A percentile compares a stretch with the other conserved stretches of the same genome.
These are phyloP conservation scores for Zarea fungicola DNA, from an alignment of 2,329 filamentous ascomycete genomes.

Conservation along the genomic window DNA sequence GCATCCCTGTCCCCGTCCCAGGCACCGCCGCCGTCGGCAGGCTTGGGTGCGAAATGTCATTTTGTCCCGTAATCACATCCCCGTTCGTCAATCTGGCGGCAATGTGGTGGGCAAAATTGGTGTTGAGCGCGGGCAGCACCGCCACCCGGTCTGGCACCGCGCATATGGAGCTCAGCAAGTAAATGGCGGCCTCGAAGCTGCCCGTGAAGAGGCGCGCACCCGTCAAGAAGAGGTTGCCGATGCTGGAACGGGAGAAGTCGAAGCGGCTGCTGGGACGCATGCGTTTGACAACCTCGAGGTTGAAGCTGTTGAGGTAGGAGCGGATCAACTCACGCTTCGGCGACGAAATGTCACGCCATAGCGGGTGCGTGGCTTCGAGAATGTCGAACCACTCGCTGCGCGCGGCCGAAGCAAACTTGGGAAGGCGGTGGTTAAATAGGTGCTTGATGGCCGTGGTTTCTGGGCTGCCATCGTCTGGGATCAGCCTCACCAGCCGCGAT, in stretches of 20 bases:
- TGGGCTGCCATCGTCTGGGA: constrained; percentile 58
- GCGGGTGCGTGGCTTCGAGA: constrained; percentile 70
- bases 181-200: constrained; percentile 88
- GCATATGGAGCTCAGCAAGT: constrained; percentile 81
- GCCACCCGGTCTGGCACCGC: constrained; percentile 70
- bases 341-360: constrained; percentile 68
- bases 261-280: constrained; percentile 68
- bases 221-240: constrained; percentile 76
- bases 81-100: constrained; percentile 75
- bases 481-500: constrained; percentile 76
- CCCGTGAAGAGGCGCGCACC: constrained; percentile 87
- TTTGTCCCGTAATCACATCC: constrained; percentile 79
- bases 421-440: constrained; percentile 83
- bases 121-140: constrained; percentile 87
- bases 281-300: constrained; percentile 73
- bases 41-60: constrained; percentile 83
- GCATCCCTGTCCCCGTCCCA: constrained; percentile 19
- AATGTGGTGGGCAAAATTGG: constrained; percentile 93
- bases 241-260: constrained; percentile 69
- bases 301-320: constrained; percentile 69
- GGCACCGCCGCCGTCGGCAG: constrained; percentile 48
- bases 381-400: constrained; percentile 82
- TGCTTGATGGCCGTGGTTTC: constrained; percentile 72
- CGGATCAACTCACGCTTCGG: constrained; percentile 73
- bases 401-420: constrained; percentile 53